Evolutionary conservation across 1,139 yeast species (phyloP), one percentile per base, ranked within the genome.

Genomic region (Candida neerlandica): DNA sequence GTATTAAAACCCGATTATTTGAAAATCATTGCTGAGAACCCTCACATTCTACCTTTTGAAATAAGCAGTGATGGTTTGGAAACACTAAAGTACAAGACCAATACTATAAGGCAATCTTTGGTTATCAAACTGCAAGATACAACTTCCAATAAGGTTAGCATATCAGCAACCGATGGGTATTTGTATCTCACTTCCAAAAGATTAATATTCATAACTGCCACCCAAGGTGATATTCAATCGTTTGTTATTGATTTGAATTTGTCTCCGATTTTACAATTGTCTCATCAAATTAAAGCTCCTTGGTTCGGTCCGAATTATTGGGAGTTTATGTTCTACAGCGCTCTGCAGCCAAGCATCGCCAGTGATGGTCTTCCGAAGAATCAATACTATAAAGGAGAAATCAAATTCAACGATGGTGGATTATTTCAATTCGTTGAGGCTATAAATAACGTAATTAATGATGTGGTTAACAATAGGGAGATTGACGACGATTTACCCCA

Each of bases 291-390:
- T 44, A 69, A 73, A 48, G 69, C 80, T 16, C 84, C 84, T 0
- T 79, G 82, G 83, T 77, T 80, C 58, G 85, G 85, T 0, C 71
- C 82, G 18, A 80, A 79, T 57, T 76, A 71, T 57, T 78, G 80
- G 76, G 70, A 71, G 55, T 71, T 77, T 44, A 49, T 72, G 41
- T 77, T 80, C 56, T 70, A 61, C 46, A 68, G 75, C 48, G 60
- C 69, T 2, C 52, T 63, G 2, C 55, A 53, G 26, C 66, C 69
- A 2, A 48, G 59, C 18, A 58, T 62, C 2, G 67, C 71, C 5
- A 70, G 78, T 44, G 82, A 78, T 43, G 79, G 83, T 2, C 69
- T 75, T 34, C 79, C 80, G 11, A 65, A 64, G 43, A 58, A 70
- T 34, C 68, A 72, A 42, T 71, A 69, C 58, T 77, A 71, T 61